Evolutionary conservation across 2,329 filamentous ascomycete genomes (phyloP).

Genomic region (Aureobasidium sp.): DNA sequence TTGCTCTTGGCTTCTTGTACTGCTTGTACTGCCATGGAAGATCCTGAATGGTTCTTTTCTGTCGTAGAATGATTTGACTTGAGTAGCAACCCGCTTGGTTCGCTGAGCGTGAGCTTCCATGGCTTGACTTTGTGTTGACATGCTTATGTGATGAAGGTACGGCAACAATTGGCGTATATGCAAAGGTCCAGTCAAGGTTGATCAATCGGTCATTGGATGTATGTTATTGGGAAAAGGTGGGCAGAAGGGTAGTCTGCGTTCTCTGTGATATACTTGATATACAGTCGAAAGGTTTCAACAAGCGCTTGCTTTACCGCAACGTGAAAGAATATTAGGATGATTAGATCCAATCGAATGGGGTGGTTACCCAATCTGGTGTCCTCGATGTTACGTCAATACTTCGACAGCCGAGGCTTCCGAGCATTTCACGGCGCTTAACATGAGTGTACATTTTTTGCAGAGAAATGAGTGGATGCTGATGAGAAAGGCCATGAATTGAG

Average conservation of each 20-base stretch:
- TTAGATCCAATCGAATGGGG: neutral
- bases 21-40: conserved; percentile 52
- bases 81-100: conserved; percentile 25
- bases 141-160: neutral
- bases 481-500: no score
- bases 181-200: neutral
- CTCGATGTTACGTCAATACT: conserved; percentile 2
- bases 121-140: neutral
- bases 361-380: neutral
- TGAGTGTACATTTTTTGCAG: neutral
- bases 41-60: conserved; percentile 46
- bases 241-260: neutral
- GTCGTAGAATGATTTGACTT: conserved; percentile 41
- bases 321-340: neutral
- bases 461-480: neutral
- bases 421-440: neutral
- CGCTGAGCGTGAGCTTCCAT: conserved; percentile 16
- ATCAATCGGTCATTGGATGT: neutral
- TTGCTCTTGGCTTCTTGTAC: conserved; percentile 37
- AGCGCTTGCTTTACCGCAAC: neutral
- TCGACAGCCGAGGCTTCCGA: conserved; percentile 1
- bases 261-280: neutral
- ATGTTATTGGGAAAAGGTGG: neutral
- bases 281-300: neutral
- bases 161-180: neutral